Conservation (phyloP, 2,329 filamentous ascomycete genomes). For the Diplocarpon mali region DNA sequence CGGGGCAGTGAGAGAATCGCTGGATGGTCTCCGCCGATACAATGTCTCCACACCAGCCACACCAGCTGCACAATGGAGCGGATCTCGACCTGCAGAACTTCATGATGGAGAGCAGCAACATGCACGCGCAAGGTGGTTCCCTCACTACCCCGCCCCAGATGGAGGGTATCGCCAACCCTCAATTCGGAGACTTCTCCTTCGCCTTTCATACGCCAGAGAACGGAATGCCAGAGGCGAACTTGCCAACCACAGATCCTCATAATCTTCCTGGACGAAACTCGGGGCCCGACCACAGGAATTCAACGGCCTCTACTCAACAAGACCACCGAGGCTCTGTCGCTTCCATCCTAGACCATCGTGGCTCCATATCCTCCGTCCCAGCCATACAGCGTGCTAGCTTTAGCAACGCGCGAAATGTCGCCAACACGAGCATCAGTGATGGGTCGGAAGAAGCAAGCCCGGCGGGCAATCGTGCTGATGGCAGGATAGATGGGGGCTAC, state of each 20-base stretch:
- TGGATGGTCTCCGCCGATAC: not conserved
- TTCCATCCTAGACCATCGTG: constrained; percentile 17
- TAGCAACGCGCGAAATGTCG: constrained; percentile 14
- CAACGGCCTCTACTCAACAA: constrained; percentile 16
- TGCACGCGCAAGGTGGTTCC: constrained; percentile 12
- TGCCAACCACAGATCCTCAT: constrained; percentile 21
- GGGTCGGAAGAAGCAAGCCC: constrained; percentile 27
- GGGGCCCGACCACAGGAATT: constrained; percentile 17
- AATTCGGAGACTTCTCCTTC: constrained; percentile 44
- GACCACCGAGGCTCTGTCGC: constrained; percentile 16
- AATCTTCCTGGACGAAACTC: constrained; percentile 13
- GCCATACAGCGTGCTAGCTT: constrained; percentile 16
- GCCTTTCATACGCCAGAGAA: constrained; percentile 37
- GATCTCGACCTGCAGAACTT: constrained; percentile 22
- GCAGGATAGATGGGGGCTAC: constrained; percentile 20
- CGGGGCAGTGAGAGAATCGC: not conserved
- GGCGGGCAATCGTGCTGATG: constrained; percentile 21
- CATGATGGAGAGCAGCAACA: constrained; percentile 20
- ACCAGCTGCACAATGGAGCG: not conserved
- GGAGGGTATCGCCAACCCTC: constrained; percentile 21
- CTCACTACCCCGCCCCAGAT: constrained; percentile 20
- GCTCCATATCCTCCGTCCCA: constrained; percentile 18
- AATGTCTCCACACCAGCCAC: constrained; percentile 1
- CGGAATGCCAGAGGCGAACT: constrained; percentile 25
- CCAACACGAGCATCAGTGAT: constrained; percentile 21